Evolutionary conservation across 1,284 basidiomycete species (phyloP), one percentile per base, ranked within the genome.

Genomic region (Apiotrichum sp.): DNA sequence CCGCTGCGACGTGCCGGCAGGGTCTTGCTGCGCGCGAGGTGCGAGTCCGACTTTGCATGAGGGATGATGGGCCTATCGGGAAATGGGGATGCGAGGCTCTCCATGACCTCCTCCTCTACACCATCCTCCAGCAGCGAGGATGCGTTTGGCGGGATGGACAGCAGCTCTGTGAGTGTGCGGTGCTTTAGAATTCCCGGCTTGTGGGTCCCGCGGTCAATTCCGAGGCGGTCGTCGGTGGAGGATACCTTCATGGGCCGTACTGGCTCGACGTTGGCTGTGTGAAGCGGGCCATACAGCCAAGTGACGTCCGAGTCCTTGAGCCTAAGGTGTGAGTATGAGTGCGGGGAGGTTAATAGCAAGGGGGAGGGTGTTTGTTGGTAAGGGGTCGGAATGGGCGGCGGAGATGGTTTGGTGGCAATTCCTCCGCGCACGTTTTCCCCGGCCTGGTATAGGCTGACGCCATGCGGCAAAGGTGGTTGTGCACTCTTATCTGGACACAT

Each of bases 231-330:
- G 43, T 78, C 78, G n/a, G 80, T 74, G 6, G 80, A 77, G 3
- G 82, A 74, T 5, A 78, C 71, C 65, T 77, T 80, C 14, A 80
- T 75, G 4, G 81, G 77, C 1, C 81, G 81, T 6, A 83, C 81
- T 3, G 82, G 80, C 64, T 93, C 89, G 56, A 86, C 83, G 31
- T 63, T 55, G 43, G 89, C 90, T 1, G 90, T 90, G 74, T 98
- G 96, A 1, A 98, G 79, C 13, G 96, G 96, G 0, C 95, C 95
- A 70, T 98, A 98, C 2, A 98, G 83, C 95, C 96, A 98, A 10
- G 96, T 98, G 34, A 98, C 95, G 74, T 98, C 95, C 32, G 90
- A 93, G 77, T 98, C 96, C 75, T 98, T 98, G 66, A 98, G 84
- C 95, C 95, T 98, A 22, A 22, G 79, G 31, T 35, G 65, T 59